Evolutionary conservation across 2,329 filamentous ascomycete genomes (phyloP), one percentile per base, ranked within the genome.

Genomic region (Cercospora sojina): DNA sequence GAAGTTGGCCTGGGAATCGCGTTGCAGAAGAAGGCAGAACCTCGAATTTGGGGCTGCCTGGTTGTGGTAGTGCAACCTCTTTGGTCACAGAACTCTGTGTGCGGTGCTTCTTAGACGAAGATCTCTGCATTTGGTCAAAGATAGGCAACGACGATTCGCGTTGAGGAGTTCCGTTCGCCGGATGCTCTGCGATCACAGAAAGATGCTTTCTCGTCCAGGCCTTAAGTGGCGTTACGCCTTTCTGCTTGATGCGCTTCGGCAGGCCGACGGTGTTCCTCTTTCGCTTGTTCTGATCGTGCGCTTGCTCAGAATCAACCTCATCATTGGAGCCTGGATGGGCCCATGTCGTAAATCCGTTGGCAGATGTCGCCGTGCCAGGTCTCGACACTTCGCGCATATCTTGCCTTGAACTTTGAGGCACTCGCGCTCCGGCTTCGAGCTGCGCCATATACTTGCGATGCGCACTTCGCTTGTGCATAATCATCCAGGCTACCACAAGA

Each of bases 311-410:
- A 47, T 74, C 62, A 25, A 78, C 61, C n/a, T 71, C 70, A 43
- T 82, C 80, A n/a, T 76, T 74, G 0, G 80, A 82, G 10, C 74
- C 74, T 9, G 82, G 70, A 57, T 78, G 71, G 16, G 75, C 79
- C 80, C 80, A 83, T 41, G 74, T 75, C 4, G 59, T 62, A 8
- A 73, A 55, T 16, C 65, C 64, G n/a, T 69, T 64, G 25, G 67
- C 56, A n/a, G 72, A 64, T 20, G 67, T 62, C 27, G 58, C 65
- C 12, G 60, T 72, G 5, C 67, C 59, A 20, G 71, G 69, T 32
- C 70, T 67, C 4, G 72, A 64, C 12, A 71, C 62, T 56, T 74
- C 69, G 7, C 67, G 59, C 62, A 72, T 70, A n/a, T 59, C 38
- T 41, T 73, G 56, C 43, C 41, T 62, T 10, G 67, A 29, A 25